Base-by-base conservation (phyloP, 164 flowering plant species). In the Umbellularia californica region DNA sequence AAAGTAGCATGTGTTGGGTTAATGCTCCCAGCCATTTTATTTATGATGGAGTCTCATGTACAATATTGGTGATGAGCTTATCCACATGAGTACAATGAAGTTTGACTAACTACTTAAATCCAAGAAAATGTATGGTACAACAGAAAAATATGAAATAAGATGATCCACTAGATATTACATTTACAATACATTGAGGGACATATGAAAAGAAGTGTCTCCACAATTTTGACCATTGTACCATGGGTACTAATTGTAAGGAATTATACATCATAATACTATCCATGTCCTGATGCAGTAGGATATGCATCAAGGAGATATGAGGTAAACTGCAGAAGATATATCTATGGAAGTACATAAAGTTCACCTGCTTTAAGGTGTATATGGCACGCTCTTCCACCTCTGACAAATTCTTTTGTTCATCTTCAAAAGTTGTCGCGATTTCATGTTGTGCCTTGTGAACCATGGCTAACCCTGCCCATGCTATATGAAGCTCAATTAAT, bases 401-500 rank as follows among this genome's bases (percentile, higher is more conserved):
- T 25, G 75, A 70, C 83, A 92, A 79, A 68, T 87, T 88, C 77
- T 81, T 84, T 3, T 81, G 81, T 60, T 82, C 89, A 52, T 82
- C 82, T 25, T 82, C 92, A 86, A 84, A 95, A 70, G 90, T 84
- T 51, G 94, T 85, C 1, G 89, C 84, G 78, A 95, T 90, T 84
- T 95, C 98, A 81, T 95, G 98, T 19, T 90, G 93, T 35, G 90
- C 87, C 84, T 91, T 87, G 83, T 90, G 97, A 82, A 84, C 98
- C 91, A 88, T 84, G 50, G 94, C 97, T 72, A 95, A 84, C 70
- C 99, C 99, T 60, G 97, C 88, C 97, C 97, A 93, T 65, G 92
- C 98, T 73, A 87, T 81, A 12, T 88, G 87, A 78, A 77, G 85
- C 55, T 95, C 95, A 77, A 92, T 80, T 23, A 77, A 71, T 58